Base-by-base conservation (phyloP, 2,329 filamentous ascomycete genomes). In the Curvularia hawaiiensis region DNA sequence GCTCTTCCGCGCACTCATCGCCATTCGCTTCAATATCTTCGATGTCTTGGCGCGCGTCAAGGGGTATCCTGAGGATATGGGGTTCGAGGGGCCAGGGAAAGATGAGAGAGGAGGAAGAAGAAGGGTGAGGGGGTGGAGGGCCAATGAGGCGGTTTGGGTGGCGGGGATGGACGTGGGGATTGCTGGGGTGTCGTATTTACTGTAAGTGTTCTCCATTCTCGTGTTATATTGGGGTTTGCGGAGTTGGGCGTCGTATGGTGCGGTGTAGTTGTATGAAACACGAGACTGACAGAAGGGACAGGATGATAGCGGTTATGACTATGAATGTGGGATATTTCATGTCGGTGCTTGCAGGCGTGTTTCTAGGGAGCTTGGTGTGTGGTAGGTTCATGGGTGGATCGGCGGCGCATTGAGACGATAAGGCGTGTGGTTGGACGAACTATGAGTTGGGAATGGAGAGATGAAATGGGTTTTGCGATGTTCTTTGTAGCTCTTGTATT, bases 291-390 rank as follows among this genome's bases (percentile, higher is more conserved):
- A 4, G 28, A 44, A 9, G 3, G 9, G 14, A n/a, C 64, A 96
- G 92, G 50, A 96, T 96, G 92, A 79, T 96, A 77, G 90, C 90
- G 4, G 89, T 95, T 71, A 96, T 94, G 91, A 92, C 90, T 0
- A 85, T 92, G 81, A 94, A 94, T 66, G 83, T 93, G 11, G 91
- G 90, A 11, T 94, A 93, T 73, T 92, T 93, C 73, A 77, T 91
- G 50, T 92, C 90, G 0, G 83, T 92, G 10, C 82, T 95, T 4
- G 87, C 80, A 3, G 88, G 89, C 8, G 84, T 89, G 1, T 97
- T 97, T 70, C 68, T 95, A 5, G 93, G 93, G 26, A 94, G 93
- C 73, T 78, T 97, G 45, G 83, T 85, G 0, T 84, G 93, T 58
- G 91, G 91, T 18, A 85, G 91, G 59, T 94, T 87, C 14, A 61